Percentiles rank a stretch among this genome's conserved stretches.
These are phyloP conservation scores for Fraxinus floribunda DNA, from an alignment of 305 asterid species.

Conservation along the genomic window DNA sequence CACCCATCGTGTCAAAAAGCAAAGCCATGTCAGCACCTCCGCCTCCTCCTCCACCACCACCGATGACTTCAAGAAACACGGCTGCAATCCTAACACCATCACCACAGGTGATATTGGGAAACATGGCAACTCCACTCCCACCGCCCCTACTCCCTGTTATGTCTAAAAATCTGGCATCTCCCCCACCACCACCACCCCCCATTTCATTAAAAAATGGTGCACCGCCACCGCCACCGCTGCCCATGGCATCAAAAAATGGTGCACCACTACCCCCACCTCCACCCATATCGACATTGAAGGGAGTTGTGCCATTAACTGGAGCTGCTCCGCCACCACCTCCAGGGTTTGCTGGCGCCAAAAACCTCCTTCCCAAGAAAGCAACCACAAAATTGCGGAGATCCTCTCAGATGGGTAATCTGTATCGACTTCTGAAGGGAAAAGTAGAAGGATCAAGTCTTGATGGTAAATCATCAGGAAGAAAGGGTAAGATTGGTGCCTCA, in stretches of 20 bases:
- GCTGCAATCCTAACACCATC: conserved; percentile 28
- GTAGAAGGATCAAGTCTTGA: conserved; percentile 70
- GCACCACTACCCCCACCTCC: conserved; percentile 59
- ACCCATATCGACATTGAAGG: conserved; percentile 32
- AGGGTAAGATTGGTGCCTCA: conserved; percentile 45
- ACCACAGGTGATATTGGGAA: neutral
- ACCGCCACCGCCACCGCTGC: conserved; percentile 33
- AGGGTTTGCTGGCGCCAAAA: conserved; percentile 36
- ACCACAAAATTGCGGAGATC: conserved; percentile 75
- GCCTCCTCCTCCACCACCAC: conserved; percentile 14
- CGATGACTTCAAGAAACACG: conserved; percentile 12
- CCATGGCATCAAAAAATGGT: conserved; percentile 19
- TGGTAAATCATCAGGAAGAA: conserved; percentile 49
- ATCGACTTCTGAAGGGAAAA: conserved; percentile 76
- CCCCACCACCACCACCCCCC: conserved; percentile 51
- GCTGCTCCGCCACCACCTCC: conserved; percentile 70
- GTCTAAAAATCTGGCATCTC: conserved; percentile 14
- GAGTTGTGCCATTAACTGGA: conserved; percentile 31
- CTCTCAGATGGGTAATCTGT: conserved; percentile 79
- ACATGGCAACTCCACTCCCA: conserved; percentile 12
- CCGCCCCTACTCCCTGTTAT: conserved; percentile 30
- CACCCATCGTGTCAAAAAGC: neutral
- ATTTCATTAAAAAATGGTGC: conserved; percentile 23
- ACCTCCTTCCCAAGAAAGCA: conserved; percentile 53
- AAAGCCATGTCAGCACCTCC: neutral